phyloP scores from a whole-genome alignment of 345 rosid genomes.

The Excoecaria cochinchinensis region DNA sequence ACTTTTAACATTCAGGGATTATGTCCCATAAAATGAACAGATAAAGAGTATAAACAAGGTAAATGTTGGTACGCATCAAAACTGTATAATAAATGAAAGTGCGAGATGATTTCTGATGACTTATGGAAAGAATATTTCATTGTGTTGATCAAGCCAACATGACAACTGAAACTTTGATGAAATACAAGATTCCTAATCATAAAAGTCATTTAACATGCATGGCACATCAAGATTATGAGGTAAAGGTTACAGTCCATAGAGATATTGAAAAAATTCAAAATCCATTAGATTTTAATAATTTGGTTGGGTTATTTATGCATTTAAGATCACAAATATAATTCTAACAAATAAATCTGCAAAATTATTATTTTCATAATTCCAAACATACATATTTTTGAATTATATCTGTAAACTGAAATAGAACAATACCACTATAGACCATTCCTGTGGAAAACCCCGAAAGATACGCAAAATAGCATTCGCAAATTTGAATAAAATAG shows the following conservation, averaged over 20 bases:
- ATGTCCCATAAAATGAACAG: neutral
- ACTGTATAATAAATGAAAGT: neutral
- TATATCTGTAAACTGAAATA: no score
- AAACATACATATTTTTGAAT: no score
- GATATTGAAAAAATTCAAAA: no score
- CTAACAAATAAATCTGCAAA: no score
- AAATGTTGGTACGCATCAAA: neutral
- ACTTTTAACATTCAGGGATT: neutral
- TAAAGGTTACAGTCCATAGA: no score
- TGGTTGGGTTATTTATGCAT: no score
- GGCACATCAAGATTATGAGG: neutral
- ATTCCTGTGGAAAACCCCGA: neutral
- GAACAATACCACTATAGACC: neutral
- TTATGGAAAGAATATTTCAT: neutral
- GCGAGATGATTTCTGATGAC: neutral
- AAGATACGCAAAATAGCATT: neutral
- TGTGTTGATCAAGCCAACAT: neutral
- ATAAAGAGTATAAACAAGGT: neutral
- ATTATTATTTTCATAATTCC: no score
- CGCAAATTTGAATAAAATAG: neutral
- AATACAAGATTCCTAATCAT: neutral
- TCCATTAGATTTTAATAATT: no score
- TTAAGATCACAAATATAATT: no score
- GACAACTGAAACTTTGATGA: neutral
- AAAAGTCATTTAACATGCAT: no score